phyloP scores from a whole-genome alignment of 768 basidiomycete species.

The Lactifluus volemus region DNA sequence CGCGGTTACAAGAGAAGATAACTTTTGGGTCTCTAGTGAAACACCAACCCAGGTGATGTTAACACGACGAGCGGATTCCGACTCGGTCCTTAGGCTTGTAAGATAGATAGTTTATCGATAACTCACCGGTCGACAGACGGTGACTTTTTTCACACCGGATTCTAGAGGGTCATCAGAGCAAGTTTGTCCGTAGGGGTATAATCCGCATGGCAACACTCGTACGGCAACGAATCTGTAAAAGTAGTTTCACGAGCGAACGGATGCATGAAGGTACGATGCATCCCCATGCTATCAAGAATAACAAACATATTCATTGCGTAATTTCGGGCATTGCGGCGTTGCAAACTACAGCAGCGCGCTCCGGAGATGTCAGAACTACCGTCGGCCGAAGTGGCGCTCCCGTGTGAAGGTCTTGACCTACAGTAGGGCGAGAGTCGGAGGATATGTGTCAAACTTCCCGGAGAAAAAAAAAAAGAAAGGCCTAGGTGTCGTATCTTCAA shows the following conservation, averaged over 20 bases:
- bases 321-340: background rate
- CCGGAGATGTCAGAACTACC: background rate
- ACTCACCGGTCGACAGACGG: background rate
- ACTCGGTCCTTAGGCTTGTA: background rate
- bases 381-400: background rate
- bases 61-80: background rate
- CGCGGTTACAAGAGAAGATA: background rate
- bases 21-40: background rate
- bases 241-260: background rate
- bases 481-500: background rate
- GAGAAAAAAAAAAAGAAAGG: too few relatives aligned
- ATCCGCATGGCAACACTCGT: background rate
- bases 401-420: background rate
- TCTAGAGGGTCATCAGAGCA: background rate
- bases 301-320: too few relatives aligned
- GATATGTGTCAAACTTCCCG: background rate
- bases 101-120: background rate
- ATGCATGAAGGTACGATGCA: background rate
- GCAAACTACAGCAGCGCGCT: background rate
- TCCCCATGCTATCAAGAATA: background rate
- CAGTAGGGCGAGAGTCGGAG: background rate
- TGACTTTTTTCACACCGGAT: background rate
- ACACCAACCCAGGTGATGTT: background rate
- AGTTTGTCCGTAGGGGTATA: background rate
- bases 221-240: background rate